Evolutionary conservation across 2,329 filamentous ascomycete genomes (phyloP), one percentile per base, ranked within the genome.

Genomic region (Trichoderma harzianum): DNA sequence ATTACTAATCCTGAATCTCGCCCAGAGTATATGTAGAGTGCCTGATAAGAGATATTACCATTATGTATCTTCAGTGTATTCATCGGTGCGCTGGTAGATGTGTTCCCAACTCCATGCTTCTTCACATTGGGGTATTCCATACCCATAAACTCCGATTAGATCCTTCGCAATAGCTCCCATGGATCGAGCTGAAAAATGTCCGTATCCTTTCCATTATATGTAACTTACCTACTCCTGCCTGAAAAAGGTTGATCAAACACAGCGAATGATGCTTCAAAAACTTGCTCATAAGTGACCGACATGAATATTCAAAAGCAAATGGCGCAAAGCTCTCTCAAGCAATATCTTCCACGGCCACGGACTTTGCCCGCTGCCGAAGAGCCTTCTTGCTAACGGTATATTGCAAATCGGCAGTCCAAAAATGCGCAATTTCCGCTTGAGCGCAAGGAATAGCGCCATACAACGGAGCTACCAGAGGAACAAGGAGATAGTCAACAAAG

Each of bases 361-460:
- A 83, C 72, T 84, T 85, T 36, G 83, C 80, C 74, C 85, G 81
- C 78, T 87, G 84, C 71, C 87, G 43, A 21, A 43, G 36, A 47
- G 51, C 87, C 78, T 93, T 93, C 80, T 90, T 89, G 82, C 90
- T 92, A 76, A 93, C 91, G 0, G 89, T 87, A 80, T 93, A 93
- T 12, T 91, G 89, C 75, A 93, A 79, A 70, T 91, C 85, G 39
- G 90, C 83, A 0, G 89, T 92, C 87, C 90, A 93, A 77, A 93
- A 89, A 78, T 93, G 91, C 77, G 86, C 88, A 69, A 93, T 80
- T 74, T 91, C 88, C 2, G 91, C 91, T 74, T 93, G 90, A 5
- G 90, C 84, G 57, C 89, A 88, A 0, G 91, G 91, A 21, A 93
- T 86, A 0, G 90, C 87, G 21, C 91, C 91, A 76, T 90, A 93